A percentile compares a stretch with the other conserved stretches of the same genome.
phyloP scores from a whole-genome alignment of 208 protist genomes.

The Trypanosoma cruzi region DNA sequence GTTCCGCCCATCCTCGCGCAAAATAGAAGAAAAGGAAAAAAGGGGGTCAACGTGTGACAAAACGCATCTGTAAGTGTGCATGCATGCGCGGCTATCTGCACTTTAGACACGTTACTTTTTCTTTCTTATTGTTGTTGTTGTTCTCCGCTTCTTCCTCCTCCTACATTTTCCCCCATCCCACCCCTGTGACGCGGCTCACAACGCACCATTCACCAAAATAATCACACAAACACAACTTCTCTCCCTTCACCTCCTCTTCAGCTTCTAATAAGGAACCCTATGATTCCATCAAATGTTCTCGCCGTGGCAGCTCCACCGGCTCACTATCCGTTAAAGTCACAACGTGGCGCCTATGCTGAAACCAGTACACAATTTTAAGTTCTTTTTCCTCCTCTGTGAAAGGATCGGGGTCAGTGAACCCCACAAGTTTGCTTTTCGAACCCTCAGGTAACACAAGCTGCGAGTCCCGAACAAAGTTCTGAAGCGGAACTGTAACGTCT shows the following conservation, averaged over 20 bases:
- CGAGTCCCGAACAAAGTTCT: slow-evolving; percentile 85
- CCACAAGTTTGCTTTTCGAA: slow-evolving; percentile 70
- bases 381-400: slow-evolving; percentile 83
- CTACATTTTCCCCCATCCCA: too few relatives aligned
- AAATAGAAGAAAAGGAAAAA: too few relatives aligned
- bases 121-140: too few relatives aligned
- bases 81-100: too few relatives aligned
- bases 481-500: slow-evolving; percentile 89
- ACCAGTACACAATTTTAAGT: slow-evolving; percentile 88
- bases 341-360: slow-evolving; percentile 71
- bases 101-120: too few relatives aligned
- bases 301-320: slow-evolving; percentile 66
- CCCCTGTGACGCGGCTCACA: too few relatives aligned
- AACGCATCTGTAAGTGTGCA: too few relatives aligned
- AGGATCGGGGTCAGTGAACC: slow-evolving; percentile 89
- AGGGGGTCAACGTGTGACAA: too few relatives aligned
- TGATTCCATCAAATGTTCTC: slow-evolving; percentile 45
- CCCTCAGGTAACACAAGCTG: slow-evolving; percentile 68
- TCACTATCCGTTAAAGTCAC: slow-evolving; percentile 77
- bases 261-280: not conserved
- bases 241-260: slow-evolving; percentile 11
- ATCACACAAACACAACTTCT: not conserved
- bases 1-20: not conserved
- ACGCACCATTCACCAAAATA: not conserved
- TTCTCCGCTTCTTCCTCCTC: too few relatives aligned